Base-by-base conservation (phyloP, 164 flowering plant species). In the Liriodendron chinense region DNA sequence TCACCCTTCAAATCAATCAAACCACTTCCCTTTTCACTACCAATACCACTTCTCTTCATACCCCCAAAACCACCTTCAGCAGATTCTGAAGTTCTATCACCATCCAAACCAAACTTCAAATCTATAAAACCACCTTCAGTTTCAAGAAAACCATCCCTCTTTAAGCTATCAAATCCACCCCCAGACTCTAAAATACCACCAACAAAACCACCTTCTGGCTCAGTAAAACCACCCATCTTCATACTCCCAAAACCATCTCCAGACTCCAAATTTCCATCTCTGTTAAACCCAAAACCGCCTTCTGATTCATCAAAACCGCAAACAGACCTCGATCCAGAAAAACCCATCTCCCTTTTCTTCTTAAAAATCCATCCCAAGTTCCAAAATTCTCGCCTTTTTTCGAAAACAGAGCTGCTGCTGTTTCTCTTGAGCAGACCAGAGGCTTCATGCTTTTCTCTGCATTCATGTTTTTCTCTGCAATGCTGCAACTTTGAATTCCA, bases 1-100 rank as follows among this genome's bases (percentile, higher is more conserved):
- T 85, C 91, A 21, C 88, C 86, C 77, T 88, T 88, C 69, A 91
- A 75, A 71, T 91, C 94, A 48, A 89, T 92, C 74, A 87, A 91
- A 12, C 86, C 86, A 18, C 92, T 80, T 1, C 85, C 89, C 65
- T 84, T 87, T 65, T 70, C 72, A 16, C 74, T 82, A 22, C 80
- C 76, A 53, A 83, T 84, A 16, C 28, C 71, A 69, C 48, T 7
- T 69, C 81, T 76, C 9, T 79, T 80, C 9, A 76, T 72, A 21
- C 72, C 78, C 13, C 53, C 79, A n/a, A 71, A 62, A 14, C 78
- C 78, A 66, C 68, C 16, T 22, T 66, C 75, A 49, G 26, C 3
- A 14, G 23, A 18, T 23, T 22, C 65, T 12, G 23, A 63, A 20
- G 13, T 20, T 23, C 65, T 63, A 13, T 63, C 65, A 3, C 24